phyloP scores from a whole-genome alignment of 108 stramenopile species.

The Nitzschia sp. region DNA sequence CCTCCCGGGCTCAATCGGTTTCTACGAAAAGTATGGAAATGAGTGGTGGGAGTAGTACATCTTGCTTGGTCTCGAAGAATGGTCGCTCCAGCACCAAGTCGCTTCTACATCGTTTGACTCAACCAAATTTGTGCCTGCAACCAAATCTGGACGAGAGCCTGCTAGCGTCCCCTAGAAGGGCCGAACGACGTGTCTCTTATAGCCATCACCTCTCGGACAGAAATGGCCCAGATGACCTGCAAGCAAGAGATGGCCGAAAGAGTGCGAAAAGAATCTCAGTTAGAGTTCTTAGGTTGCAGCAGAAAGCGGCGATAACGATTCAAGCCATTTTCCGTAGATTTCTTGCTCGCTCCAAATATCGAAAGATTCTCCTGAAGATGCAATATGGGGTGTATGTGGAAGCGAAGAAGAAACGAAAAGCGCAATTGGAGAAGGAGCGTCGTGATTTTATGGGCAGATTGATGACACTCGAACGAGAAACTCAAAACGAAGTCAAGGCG shows the following conservation, averaged over 20 bases:
- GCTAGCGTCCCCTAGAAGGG: no score
- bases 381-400: neutral
- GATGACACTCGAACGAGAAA: neutral
- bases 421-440: neutral
- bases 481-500: neutral
- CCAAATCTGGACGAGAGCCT: no score
- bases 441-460: neutral
- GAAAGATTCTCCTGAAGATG: neutral
- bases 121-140: no score
- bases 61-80: neutral
- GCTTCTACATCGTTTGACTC: neutral
- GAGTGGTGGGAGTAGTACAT: neutral
- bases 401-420: neutral
- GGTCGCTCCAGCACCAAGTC: neutral
- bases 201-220: no score
- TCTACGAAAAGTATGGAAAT: neutral
- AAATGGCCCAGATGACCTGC: no score
- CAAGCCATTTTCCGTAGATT: neutral
- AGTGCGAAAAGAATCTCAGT: conserved; percentile 8
- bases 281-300: neutral
- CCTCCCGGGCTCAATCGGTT: neutral
- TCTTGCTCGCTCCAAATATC: neutral
- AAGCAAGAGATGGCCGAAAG: no score
- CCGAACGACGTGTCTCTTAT: no score
- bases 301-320: conserved; percentile 4